Evolutionary conservation across 2,329 filamentous ascomycete genomes (phyloP), one percentile per base, ranked within the genome.

Genomic region (Cladophialophora chaetospira): DNA sequence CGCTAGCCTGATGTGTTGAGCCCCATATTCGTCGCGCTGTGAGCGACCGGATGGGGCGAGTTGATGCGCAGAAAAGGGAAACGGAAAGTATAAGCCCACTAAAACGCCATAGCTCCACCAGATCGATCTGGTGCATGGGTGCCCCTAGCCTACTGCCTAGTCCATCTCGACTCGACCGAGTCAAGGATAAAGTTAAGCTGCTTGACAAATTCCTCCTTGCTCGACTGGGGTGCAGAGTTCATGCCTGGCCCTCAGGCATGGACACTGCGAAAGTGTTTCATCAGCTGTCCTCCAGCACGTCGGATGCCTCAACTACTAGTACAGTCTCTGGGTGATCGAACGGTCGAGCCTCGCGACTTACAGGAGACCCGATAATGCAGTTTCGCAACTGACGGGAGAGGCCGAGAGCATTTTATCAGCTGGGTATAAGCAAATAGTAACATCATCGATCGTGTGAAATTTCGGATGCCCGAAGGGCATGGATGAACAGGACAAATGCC

Each of bases 111-210:
- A 36, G 33, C 53, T 57, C 60, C 60, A 62, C 60, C 49, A 33
- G 56, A 60, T 62, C 60, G 60, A 62, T 62, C 60, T 53, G 38
- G 51, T 45, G 26, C 60, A 57, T 44, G 60, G 60, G 48, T 57
- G 8, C 13, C 25, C n/a, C n/a, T 15, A 10, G 3, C 17, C 53
- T 43, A 49, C n/a, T n/a, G 46, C 31, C 19, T 28, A 42, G 28
- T 54, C 55, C 15, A 60, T 35, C 50, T 36, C 21, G 40, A 40
- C 33, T 47, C 38, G 43, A 48, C 50, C 33, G 28, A 26, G 51
- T 23, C 45, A 58, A 47, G 46, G n/a, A 51, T 52, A 31, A 40
- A 55, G 33, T 40, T 13, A 51, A 48, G 38, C 44, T 35, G 29
- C 48, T 49, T 62, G 60, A 62, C 60, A 62, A 60, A 62, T 62